Evolutionary conservation across 2,329 filamentous ascomycete species (phyloP).

Genomic region (Pseudofabraea citricarpa): DNA sequence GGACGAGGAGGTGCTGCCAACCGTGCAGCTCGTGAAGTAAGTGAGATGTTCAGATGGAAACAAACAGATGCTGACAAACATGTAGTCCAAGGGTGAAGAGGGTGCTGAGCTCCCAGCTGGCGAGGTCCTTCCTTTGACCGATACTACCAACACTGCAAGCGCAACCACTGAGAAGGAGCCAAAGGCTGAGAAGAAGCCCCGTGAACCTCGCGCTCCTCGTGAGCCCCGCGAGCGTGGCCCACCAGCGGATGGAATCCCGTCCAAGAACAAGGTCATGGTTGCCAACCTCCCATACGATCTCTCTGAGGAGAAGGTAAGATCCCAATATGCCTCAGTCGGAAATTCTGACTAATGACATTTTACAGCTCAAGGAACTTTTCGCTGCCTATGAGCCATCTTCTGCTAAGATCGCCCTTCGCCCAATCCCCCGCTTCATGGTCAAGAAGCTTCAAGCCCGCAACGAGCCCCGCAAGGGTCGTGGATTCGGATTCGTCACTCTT

Average conservation of each 20-base stretch:
- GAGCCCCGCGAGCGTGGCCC: constrained; percentile 81
- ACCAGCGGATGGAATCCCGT: constrained; percentile 93
- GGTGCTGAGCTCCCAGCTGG: constrained; percentile 42
- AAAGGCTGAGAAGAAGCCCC: constrained; percentile 33
- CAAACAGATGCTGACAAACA: constrained; percentile 12
- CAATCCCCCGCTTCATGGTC: constrained; percentile 99
- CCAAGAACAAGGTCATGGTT: constrained; percentile 99
- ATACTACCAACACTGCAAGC: constrained; percentile 58
- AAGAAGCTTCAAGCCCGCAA: constrained; percentile 99
- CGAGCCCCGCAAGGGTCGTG: constrained; percentile 97
- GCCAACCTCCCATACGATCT: constrained; percentile 98
- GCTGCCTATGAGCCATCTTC: constrained; percentile 85
- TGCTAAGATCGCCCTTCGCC: constrained; percentile 97
- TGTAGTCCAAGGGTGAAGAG: constrained; percentile 24
- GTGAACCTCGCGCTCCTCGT: constrained; percentile 44
- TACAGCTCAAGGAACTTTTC: constrained; percentile 95
- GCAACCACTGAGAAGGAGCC: constrained; percentile 37
- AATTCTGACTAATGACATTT: constrained; percentile 9
- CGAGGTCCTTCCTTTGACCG: constrained; percentile 55
- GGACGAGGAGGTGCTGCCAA: constrained; percentile 47
- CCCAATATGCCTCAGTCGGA: constrained; percentile 6
- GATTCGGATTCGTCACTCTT: constrained; percentile 96
- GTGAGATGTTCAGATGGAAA: constrained; percentile 36
- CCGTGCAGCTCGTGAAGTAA: constrained; percentile 60
- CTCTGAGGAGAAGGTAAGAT: constrained; percentile 86